Base-by-base conservation (phyloP, 768 basidiomycete genomes). In the Phaeolepiota aurea region DNA sequence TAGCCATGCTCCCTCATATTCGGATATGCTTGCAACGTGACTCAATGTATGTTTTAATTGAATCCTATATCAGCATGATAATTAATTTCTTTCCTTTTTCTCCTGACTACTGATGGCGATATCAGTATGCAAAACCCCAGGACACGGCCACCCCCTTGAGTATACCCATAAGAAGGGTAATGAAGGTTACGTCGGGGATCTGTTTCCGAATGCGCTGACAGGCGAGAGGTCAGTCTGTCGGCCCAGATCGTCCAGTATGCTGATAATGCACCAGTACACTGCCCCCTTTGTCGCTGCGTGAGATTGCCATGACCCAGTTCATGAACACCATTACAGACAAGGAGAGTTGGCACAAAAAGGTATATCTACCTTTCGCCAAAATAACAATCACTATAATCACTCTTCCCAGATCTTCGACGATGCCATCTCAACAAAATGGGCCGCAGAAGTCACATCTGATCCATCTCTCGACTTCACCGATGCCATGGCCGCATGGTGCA, bases 281-380 rank as follows among this genome's bases (percentile, higher is more conserved):
- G 21, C 37, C 42, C 13, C 25, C 55, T 32, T 52, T 44, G 2
- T 58, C 59, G 1, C 41, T 59, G 4, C 58, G 62, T 10, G 63
- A 64, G 37, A 46, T 60, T 7, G 49, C 51, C 2, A 64, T 64
- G 64, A 38, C 62, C 11, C 52, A 50, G 9, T 50, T 64, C 28
- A 64, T 66, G 61, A 62, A 66, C 44, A 40, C 33, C n/a, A 40
- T 61, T 5, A 64, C 63, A 0, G 62, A 66, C 34, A 62, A 66
- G 44, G 38, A 47, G 0, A 53, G 57, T 5, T 64, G 63, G 64
- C 37, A 58, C 32, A 38, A 38, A 21, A 63, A 66, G 47, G 64
- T 57, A 46, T 19, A 22, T 38, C 11, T n/a, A n/a, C n/a, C n/a
- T n/a, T n/a, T n/a, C n/a, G 25, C 25, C 7, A 5, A 37, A 15